Base-by-base conservation (phyloP, 148 eudicot genomes). In the Rhododendron ovatum region DNA sequence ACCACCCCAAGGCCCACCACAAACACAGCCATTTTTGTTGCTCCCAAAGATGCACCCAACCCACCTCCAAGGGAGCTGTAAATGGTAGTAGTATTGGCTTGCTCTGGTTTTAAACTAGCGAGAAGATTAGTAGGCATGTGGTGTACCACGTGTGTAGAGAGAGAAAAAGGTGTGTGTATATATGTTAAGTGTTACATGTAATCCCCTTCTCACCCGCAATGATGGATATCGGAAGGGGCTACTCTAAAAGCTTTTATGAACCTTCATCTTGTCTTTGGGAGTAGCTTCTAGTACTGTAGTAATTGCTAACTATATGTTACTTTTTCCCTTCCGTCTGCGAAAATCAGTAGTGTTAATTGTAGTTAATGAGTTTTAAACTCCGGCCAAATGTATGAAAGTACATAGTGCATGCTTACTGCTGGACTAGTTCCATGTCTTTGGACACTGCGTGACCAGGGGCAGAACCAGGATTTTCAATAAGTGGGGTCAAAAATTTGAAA, bases 11-110 rank as follows among this genome's bases (percentile, higher is more conserved):
- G 2, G 3, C 79, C 76, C 35, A 86, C 93, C 43, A 86, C 15
- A 30, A 94, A 83, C 67, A 92, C 84, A 30, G 93, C 96, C 98
- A 95, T 95, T 73, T 90, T 73, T 90, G 83, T 63, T 89, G 73
- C 84, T 89, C 73, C 63, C 85, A 57, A 13, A 84, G 69, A 63
- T 84, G 86, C 90, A 87, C 75, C 22, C 28, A 33, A 75, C 15
- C 41, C 78, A 37, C 13, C 8, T 75, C 79, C 45, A 9, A 78
- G 74, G 69, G 79, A 85, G 88, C 74, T 82, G 86, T 80, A 65
- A 87, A 85, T 47, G 17, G 17, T 82, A 87, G 17, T 82, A 87
- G 87, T 78, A 83, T 85, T 89, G 85, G 84, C 26, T 88, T 81
- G 82, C 69, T 90, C 88, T 85, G 35, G 78, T 78, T 86, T 74